Percentiles rank a stretch among this genome's conserved stretches.
Conservation (phyloP, 306 rosid species). For the Lablab purpureus region DNA sequence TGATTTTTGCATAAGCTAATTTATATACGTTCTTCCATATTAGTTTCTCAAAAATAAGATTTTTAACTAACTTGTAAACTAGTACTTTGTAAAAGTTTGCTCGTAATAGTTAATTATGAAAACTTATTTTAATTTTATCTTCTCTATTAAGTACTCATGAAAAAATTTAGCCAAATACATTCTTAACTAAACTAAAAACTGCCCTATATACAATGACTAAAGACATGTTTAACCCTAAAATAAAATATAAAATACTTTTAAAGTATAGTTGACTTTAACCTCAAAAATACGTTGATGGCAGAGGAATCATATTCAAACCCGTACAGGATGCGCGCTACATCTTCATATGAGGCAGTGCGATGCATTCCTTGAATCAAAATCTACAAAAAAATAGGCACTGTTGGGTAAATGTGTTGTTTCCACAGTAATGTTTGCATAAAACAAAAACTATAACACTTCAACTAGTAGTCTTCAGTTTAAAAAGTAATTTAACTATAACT, state of each 20-base stretch:
- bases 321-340: slow-evolving; percentile 66
- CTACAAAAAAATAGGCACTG: slow-evolving; percentile 52
- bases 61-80: too few relatives aligned
- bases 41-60: too few relatives aligned
- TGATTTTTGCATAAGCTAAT: too few relatives aligned
- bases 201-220: background rate
- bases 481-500: background rate
- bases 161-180: too few relatives aligned
- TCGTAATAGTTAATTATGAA: too few relatives aligned
- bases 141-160: too few relatives aligned
- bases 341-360: slow-evolving; percentile 39
- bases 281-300: slow-evolving; percentile 56
- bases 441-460: slow-evolving; percentile 35
- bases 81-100: too few relatives aligned
- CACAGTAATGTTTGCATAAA: slow-evolving; percentile 5
- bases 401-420: slow-evolving; percentile 34
- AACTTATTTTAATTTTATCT: too few relatives aligned
- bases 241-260: background rate
- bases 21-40: too few relatives aligned
- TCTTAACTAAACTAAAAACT: background rate
- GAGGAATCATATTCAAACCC: slow-evolving; percentile 62
- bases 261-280: slow-evolving; percentile 50
- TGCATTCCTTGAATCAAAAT: slow-evolving; percentile 79
- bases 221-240: background rate
- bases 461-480: slow-evolving; percentile 14